phyloP scores from a whole-genome alignment of 2,329 filamentous ascomycete genomes.

The Stagonosporopsis cucurbitacearum region DNA sequence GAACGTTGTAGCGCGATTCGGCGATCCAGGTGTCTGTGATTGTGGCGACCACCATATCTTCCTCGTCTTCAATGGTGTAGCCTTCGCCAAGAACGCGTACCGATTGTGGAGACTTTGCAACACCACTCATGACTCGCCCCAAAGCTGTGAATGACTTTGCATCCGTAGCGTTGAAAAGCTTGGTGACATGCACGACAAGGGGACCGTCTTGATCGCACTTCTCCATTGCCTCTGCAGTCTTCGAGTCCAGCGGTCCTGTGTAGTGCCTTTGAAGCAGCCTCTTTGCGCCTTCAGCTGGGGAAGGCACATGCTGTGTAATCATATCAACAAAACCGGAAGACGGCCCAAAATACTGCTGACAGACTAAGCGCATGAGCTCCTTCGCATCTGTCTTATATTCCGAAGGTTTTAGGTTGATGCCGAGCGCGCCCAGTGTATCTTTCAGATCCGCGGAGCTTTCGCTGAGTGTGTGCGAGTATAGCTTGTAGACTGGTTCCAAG shows the following conservation, averaged over 20 bases:
- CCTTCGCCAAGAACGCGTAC: constrained; percentile 93
- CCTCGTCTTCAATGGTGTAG: constrained; percentile 95
- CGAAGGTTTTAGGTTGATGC: constrained; percentile 87
- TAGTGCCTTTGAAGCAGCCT: constrained; percentile 85
- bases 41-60: constrained; percentile 91
- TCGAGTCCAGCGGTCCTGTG: constrained; percentile 85
- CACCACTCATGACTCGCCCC: constrained; percentile 91
- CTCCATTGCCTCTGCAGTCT: constrained; percentile 79
- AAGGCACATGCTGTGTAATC: constrained; percentile 87
- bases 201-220: constrained; percentile 88
- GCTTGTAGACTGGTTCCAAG: constrained; percentile 95
- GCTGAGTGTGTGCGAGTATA: constrained; percentile 93
- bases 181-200: constrained; percentile 88
- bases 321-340: constrained; percentile 94
- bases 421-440: constrained; percentile 76
- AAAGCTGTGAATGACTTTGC: constrained; percentile 91
- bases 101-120: constrained; percentile 78
- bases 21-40: constrained; percentile 88
- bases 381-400: constrained; percentile 91
- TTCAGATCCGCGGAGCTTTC: constrained; percentile 86
- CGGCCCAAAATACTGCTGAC: constrained; percentile 92
- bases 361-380: constrained; percentile 85
- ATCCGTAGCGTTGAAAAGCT: constrained; percentile 88
- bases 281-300: constrained; percentile 78
- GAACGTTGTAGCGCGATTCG: constrained; percentile 91